A percentile compares a stretch with the other conserved stretches of the same genome.
These are phyloP conservation scores for Cutaneotrichosporon mucoides DNA, from an alignment of 1,284 basidiomycete genomes.

Conservation along the genomic window DNA sequence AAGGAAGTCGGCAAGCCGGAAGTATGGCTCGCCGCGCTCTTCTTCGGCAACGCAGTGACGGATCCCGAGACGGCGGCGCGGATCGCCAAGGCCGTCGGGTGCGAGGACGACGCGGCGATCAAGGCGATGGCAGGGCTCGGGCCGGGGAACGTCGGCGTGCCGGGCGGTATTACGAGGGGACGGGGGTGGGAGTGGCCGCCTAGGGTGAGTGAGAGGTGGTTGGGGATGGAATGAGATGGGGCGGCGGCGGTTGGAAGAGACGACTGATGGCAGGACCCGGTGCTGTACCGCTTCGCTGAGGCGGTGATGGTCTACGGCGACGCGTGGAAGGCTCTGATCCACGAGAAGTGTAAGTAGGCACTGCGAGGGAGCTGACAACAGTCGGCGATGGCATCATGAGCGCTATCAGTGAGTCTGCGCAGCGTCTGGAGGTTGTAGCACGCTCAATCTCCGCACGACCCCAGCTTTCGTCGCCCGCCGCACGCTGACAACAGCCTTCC, in stretches of 20 bases:
- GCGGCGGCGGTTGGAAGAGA: too few species aligned
- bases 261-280: conserved; percentile 57
- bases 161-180: conserved; percentile 34
- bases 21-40: conserved; percentile 80
- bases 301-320: conserved; percentile 73
- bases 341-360: conserved; percentile 63
- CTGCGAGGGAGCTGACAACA: conserved; percentile 32
- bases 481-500: conserved; percentile 54
- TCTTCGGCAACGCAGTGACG: conserved; percentile 80
- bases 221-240: too few species aligned
- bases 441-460: too few species aligned
- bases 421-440: too few species aligned
- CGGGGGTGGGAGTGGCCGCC: conserved; percentile 41
- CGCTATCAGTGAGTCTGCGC: conserved; percentile 59
- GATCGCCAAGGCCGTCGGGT: conserved; percentile 68
- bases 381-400: conserved; percentile 89
- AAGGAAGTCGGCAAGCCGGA: conserved; percentile 70
- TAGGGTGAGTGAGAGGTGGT: conserved; percentile 22
- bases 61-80: conserved; percentile 58
- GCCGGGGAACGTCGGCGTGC: conserved; percentile 26
- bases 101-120: conserved; percentile 50
- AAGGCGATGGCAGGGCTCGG: conserved; percentile 26
- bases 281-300: conserved; percentile 80
- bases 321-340: conserved; percentile 63
- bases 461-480: too few species aligned